Evolutionary conservation across 2,329 filamentous ascomycete genomes (phyloP), one percentile per base, ranked within the genome.

Genomic region (Botryotinia globosa): DNA sequence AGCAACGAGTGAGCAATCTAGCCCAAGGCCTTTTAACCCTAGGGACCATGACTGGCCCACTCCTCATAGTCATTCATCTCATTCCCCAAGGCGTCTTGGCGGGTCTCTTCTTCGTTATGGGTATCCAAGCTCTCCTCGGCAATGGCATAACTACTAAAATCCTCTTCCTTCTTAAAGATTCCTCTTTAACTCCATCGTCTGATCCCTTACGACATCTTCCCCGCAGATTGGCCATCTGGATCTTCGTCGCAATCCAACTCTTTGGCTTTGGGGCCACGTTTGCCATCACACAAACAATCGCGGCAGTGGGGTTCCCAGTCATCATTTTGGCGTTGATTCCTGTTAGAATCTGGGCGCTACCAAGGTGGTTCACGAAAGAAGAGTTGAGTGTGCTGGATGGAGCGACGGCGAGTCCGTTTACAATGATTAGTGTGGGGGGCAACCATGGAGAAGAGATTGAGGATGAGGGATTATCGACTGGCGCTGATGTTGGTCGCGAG

Each of bases 81-180:
- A 92, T 95, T 76, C 93, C 92, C 0, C 92, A 94, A 79, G 92
- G 90, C 74, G 92, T 94, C 1, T 87, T 95, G 72, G 92, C 92
- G 0, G 92, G 92, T 0, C 86, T 95, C 39, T 95, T 95, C 85
- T 94, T 94, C 82, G 88, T 94, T 80, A 94, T 95, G 92, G 92
- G 92, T 59, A 86, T 93, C 74, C 91, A 94, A 82, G 92, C 92
- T 4, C 87, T 95, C 45, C 87, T 90, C 79, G 90, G 83, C 37
- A 95, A 95, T 79, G 92, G 92, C 34, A 93, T 95, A 79, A 94
- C 92, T 0, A 83, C 86, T 74, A 94, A 94, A 81, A 80, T 94
- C 14, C 80, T 93, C 34, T 94, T 92, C 80, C 85, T 95, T 1
- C 82, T 85, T 1, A 87, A 89, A 75, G 92, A 95, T 81, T 83